Base-by-base conservation (phyloP, 2,329 filamentous ascomycete genomes). In the Epichloe gansuensis region DNA sequence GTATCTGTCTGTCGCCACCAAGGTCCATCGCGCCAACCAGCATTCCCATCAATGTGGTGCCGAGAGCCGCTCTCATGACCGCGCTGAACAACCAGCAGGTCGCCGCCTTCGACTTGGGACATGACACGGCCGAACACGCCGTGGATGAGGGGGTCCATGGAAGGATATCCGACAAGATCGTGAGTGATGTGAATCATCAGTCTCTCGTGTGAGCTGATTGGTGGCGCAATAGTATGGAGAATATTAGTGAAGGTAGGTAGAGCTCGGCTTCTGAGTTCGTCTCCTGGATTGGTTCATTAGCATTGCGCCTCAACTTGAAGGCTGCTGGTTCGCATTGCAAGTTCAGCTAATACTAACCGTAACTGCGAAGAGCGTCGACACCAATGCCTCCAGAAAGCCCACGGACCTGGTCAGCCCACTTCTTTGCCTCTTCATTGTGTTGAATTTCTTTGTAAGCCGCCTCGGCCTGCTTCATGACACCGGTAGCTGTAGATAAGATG, bases 71-170 rank as follows among this genome's bases (percentile, higher is more conserved):
- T 88, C 69, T 97, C 93, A 56, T 89, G 86, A 21, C 93, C 93
- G 39, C 91, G 87, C 71, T 98, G 93, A 55, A 97, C 83, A 52
- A 98, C 93, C 51, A 97, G 78, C 17, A 98, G 77, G 63, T 97
- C 93, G 52, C 93, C 93, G 58, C 93, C 93, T 71, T 98, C 93
- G 46, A 98, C 93, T 72, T 98, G 93, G n/a, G 90, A 81, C 93
- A 98, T 98, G 63, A 98, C 91, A 51, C 90, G 85, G 52, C 86
- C 86, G 73, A 98, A 98, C 57, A 93, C 90, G 54, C 80, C 80
- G 70, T 97, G 89, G 61, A 97, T 88, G 52, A 96, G 79, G 17
- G 91, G 90, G 66, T 97, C 91, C 60, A 98, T 82, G 17, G 89
- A 91, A 3, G 93, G 93, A 67, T 98, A 98, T 60, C 89, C 89